Conservation (phyloP, 495 filamentous ascomycete genomes). For the Aspergillus egyptiacus region DNA sequence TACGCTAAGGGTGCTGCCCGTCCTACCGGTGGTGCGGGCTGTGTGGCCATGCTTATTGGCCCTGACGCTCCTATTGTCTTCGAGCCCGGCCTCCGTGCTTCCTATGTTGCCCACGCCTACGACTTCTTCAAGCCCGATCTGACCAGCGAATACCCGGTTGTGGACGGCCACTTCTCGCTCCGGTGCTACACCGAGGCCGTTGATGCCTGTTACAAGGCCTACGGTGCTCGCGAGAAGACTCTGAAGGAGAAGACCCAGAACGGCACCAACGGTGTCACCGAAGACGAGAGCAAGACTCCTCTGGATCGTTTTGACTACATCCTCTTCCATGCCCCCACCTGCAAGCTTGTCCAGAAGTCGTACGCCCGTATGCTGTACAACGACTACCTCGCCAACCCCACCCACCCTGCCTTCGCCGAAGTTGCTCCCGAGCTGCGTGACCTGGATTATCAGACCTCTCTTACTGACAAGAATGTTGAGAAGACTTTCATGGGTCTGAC, state of each 20-base stretch:
- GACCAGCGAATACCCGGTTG: constrained; percentile 94
- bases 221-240: constrained; percentile 73
- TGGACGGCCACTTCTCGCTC: constrained; percentile 93
- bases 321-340: constrained; percentile 92
- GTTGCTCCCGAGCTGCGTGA: constrained; percentile 81
- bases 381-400: constrained; percentile 79
- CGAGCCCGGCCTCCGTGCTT: constrained; percentile 86
- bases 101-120: constrained; percentile 91
- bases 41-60: constrained; percentile 89
- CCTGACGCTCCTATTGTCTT: constrained; percentile 87
- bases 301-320: constrained; percentile 95
- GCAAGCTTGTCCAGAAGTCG: constrained; percentile 95
- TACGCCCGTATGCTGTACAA: constrained; percentile 96
- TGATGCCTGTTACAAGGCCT: constrained; percentile 93
- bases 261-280: constrained; percentile 52
- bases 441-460: constrained; percentile 75
- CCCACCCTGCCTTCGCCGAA: constrained; percentile 71
- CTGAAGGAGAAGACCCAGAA: constrained; percentile 57
- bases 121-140: constrained; percentile 99
- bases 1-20: constrained; percentile 95
- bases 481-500: constrained; percentile 93
- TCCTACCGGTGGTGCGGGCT: constrained; percentile 92
- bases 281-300: constrained; percentile 53
- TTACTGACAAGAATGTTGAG: constrained; percentile 90
- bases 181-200: constrained; percentile 94